Base-by-base conservation (phyloP, 2,329 filamentous ascomycete species). In the Talaromyces sp. region DNA sequence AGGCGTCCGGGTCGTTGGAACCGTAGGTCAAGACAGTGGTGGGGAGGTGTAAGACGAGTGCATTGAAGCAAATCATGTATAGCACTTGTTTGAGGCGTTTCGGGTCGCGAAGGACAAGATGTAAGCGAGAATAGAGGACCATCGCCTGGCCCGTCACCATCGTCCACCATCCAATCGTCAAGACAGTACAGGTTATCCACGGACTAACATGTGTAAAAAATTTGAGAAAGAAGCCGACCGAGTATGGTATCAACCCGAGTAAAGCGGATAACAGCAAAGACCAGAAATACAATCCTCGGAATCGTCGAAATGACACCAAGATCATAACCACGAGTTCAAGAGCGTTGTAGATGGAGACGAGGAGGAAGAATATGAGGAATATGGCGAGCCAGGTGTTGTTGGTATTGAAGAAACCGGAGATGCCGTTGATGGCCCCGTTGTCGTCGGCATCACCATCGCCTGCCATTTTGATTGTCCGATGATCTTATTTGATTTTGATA, bases 91-190 rank as follows among this genome's bases (percentile, higher is more conserved):
- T 80, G 0, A 89, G 77, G 3, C 83, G 73, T 2, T 74, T 73
- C 7, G 80, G 77, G 49, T 86, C 84, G 17, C 81, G 81, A 3
- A 86, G 75, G 11, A 89, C 80, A 1, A 89, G 78, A 70, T 89
- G 86, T 0, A 89, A 79, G 7, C 87, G 81, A 0, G 86, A 89
- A 77, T 86, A 89, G 1, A 89, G 77, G 1, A 89, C 87, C 13
- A 88, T 69, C 0, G 83, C 83, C 71, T 88, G 85, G 0, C 87
- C 87, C 1, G 86, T 87, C 0, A 89, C 83, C 85, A 89, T 87
- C 2, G 77, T 70, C 72, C 83, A 84, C 84, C 87, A 85, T 11
- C 85, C 86, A 63, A 88, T 66, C n/a, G 78, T 79, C 27, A 84
- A 73, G 4, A 84, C 68, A 5, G 80, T 79, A 3, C 79, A 75